phyloP scores from a whole-genome alignment of 768 basidiomycete genomes.

The Termitomyces sp. region DNA sequence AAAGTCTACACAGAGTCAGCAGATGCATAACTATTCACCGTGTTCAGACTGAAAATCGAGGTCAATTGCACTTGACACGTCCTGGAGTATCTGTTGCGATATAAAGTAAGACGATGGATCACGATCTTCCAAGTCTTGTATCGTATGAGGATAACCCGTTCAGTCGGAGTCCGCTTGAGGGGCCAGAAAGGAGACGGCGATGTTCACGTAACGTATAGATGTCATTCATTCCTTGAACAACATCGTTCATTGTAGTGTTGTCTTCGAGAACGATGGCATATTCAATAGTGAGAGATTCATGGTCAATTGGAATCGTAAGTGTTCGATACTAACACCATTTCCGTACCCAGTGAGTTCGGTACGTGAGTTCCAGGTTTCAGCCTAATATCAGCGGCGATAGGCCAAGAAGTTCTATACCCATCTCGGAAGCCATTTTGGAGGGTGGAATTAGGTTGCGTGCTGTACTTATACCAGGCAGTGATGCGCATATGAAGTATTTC shows the following conservation, averaged over 20 bases:
- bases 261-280: constrained; percentile 83
- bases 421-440: too few species aligned
- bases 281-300: constrained; percentile 79
- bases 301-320: constrained; percentile 80
- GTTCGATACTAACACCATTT: constrained; percentile 74
- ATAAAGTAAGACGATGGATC: too few species aligned
- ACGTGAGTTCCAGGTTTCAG: constrained; percentile 71
- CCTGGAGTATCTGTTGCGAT: too few species aligned
- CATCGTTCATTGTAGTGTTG: constrained; percentile 38
- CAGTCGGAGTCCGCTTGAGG: constrained; percentile 75
- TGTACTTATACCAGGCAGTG: too few species aligned
- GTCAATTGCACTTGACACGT: constrained; percentile 61
- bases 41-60: constrained; percentile 65
- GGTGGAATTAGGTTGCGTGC: too few species aligned
- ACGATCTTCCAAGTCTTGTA: constrained; percentile 65
- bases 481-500: too few species aligned
- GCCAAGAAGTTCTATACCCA: too few species aligned
- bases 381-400: too few species aligned
- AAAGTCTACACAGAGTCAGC: constrained; percentile 31
- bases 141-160: too few species aligned
- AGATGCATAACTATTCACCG: constrained; percentile 45
- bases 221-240: constrained; percentile 60
- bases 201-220: constrained; percentile 66
- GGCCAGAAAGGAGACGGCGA: constrained; percentile 68
- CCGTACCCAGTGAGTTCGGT: constrained; percentile 85